A percentile compares a stretch with the other conserved stretches of the same genome.
Evolutionary conservation across 2,329 filamentous ascomycete species (phyloP).

Genomic region (Clarireedia monteithiana): DNA sequence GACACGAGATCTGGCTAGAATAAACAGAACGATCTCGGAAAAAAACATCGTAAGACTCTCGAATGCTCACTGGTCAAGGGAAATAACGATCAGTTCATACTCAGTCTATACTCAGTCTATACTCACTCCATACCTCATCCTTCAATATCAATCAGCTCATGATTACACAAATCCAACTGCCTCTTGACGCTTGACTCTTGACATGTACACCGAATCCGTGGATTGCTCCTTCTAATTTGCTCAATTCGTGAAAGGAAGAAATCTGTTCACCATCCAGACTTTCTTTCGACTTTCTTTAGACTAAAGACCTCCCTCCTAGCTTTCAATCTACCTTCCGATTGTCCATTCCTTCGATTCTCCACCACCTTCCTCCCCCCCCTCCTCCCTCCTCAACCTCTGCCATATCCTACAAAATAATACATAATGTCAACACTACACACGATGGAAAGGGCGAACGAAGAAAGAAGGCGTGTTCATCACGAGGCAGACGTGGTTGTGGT

Average conservation of each 20-base stretch:
- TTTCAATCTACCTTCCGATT: neutral
- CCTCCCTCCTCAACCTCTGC: neutral
- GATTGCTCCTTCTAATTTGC: neutral
- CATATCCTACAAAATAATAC: neutral
- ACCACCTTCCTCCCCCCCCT: neutral
- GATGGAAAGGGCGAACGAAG: constrained; percentile 22
- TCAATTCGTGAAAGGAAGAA: neutral
- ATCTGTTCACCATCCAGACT: neutral
- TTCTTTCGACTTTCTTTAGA: neutral
- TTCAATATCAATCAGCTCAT: neutral
- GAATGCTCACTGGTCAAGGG: neutral
- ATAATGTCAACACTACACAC: constrained; percentile 1
- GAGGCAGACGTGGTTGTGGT: constrained; percentile 83
- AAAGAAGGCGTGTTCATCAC: constrained; percentile 47
- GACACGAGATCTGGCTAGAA: neutral
- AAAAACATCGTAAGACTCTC: neutral
- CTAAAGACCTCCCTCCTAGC: neutral
- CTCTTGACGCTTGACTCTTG: neutral
- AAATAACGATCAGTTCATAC: neutral
- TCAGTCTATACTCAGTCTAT: neutral
- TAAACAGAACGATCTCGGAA: neutral
- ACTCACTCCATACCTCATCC: neutral
- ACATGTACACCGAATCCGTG: too few relatives aligned
- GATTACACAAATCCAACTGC: neutral
- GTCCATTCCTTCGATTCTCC: neutral